Conservation (phyloP, 2,329 filamentous ascomycete genomes). For the Neofusicoccum umdonicola region DNA sequence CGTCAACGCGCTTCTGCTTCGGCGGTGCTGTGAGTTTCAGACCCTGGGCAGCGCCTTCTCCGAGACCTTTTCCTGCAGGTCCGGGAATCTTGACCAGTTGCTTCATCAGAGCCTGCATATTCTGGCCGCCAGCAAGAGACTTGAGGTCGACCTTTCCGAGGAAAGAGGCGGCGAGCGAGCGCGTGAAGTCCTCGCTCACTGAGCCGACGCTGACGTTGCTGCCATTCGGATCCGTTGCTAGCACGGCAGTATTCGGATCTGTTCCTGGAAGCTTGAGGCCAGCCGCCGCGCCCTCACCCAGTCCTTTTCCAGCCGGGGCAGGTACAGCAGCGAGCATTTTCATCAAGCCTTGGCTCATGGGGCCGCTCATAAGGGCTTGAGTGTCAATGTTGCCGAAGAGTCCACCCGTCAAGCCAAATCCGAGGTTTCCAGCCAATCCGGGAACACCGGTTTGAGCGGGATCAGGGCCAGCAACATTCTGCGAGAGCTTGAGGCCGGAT, state of each 20-base stretch:
- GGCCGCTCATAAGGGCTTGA: not conserved
- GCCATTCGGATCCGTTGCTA: not conserved
- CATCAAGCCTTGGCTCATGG: not conserved
- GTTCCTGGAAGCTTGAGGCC: not conserved
- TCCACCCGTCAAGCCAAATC: conserved; percentile 1
- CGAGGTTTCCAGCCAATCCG: not conserved
- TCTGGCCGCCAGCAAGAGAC: not conserved
- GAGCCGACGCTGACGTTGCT: not conserved
- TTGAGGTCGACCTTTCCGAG: not conserved
- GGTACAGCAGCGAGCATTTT: not conserved
- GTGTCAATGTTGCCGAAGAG: conserved; percentile 9
- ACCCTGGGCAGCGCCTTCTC: not conserved
- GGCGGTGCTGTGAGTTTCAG: not conserved
- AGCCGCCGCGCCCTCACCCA: not conserved
- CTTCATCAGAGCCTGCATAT: not conserved
- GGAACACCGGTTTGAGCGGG: not conserved
- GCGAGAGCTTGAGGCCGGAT: not conserved
- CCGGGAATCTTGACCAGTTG: conserved; percentile 1
- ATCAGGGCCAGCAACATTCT: not conserved
- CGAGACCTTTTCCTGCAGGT: not conserved
- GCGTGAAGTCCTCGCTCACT: not conserved
- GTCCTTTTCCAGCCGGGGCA: not conserved
- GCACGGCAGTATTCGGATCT: not conserved
- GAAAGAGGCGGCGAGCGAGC: not conserved
- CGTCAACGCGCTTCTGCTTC: not conserved